Base-by-base conservation (phyloP, 169 alveolate genomes). In the Amoebophrya sp. region DNA sequence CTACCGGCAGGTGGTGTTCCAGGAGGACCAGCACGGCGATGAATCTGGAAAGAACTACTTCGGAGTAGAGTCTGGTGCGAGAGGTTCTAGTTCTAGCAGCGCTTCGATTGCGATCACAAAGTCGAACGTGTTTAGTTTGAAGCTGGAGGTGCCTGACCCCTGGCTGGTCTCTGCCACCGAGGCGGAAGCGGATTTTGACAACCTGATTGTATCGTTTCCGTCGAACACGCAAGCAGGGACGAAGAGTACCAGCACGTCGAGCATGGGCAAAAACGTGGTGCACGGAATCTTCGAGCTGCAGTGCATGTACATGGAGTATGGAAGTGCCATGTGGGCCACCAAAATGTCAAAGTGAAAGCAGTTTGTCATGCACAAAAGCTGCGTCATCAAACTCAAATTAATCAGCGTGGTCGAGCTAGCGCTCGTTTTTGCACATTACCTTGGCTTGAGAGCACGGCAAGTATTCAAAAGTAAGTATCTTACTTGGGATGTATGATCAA, bases 291-390 rank as follows among this genome's bases (percentile, higher is more conserved):
- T 25, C 83, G 83, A 66, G 35, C 83, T 66, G 38, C 32, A 2
- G 35, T 25, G 38, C 83, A 66, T 66, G 83, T 66, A 66, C 83
- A 66, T 66, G 83, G 83, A n/a, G n/a, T n/a, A n/a, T n/a, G n/a
- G n/a, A n/a, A n/a, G n/a, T n/a, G n/a, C n/a, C n/a, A n/a, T n/a
- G n/a, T n/a, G n/a, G n/a, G n/a, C n/a, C n/a, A n/a, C n/a, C n/a
- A n/a, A n/a, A n/a, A n/a, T n/a, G n/a, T n/a, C n/a, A n/a, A n/a
- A n/a, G n/a, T n/a, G n/a, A n/a, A n/a, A n/a, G n/a, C n/a, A n/a
- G n/a, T n/a, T n/a, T n/a, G n/a, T n/a, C n/a, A n/a, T n/a, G n/a
- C n/a, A n/a, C n/a, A n/a, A n/a, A n/a, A n/a, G n/a, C n/a, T n/a
- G n/a, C n/a, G n/a, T n/a, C n/a, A n/a, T n/a, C n/a, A n/a, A n/a